Conservation (phyloP, 2,329 filamentous ascomycete genomes). For the Arthroderma sp. region DNA sequence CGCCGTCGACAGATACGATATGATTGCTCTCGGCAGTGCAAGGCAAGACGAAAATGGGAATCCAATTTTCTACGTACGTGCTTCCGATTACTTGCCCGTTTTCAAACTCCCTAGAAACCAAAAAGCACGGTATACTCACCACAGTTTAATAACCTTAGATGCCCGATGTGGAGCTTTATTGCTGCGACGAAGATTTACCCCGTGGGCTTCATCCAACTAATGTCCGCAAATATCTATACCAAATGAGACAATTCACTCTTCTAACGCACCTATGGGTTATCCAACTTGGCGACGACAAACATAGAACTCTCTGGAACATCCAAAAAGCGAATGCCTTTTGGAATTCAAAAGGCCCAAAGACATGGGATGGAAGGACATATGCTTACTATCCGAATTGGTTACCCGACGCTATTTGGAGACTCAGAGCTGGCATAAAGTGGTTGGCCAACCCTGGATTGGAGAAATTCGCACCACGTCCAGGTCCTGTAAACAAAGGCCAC, state of each 20-base stretch:
- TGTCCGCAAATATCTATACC: conserved; percentile 10
- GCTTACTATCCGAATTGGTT: conserved; percentile 15
- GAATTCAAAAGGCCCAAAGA: conserved; percentile 10
- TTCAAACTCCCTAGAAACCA: neutral
- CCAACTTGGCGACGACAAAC: conserved; percentile 12
- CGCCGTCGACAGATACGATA: neutral
- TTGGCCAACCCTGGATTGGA: neutral
- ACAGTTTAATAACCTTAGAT: conserved; percentile 8
- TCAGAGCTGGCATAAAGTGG: neutral
- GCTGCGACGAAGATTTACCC: conserved; percentile 1
- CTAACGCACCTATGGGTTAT: conserved; percentile 16
- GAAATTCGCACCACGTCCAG: neutral
- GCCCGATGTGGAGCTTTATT: conserved; percentile 6
- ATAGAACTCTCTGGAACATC: conserved; percentile 13
- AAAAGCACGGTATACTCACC: neutral
- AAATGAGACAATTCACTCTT: conserved; percentile 9
- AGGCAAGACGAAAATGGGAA: conserved; percentile 8
- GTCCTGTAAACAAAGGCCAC: neutral
- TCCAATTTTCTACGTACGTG: conserved; percentile 13
- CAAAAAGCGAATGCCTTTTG: conserved; percentile 15
- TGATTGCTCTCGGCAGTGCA: neutral
- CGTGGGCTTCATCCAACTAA: conserved; percentile 5
- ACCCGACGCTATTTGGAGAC: conserved; percentile 9
- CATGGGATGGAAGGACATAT: conserved; percentile 12
- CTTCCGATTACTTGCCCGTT: neutral